phyloP scores from a whole-genome alignment of 2,329 filamentous ascomycete genomes.

The Gaeumannomyces sp. region DNA sequence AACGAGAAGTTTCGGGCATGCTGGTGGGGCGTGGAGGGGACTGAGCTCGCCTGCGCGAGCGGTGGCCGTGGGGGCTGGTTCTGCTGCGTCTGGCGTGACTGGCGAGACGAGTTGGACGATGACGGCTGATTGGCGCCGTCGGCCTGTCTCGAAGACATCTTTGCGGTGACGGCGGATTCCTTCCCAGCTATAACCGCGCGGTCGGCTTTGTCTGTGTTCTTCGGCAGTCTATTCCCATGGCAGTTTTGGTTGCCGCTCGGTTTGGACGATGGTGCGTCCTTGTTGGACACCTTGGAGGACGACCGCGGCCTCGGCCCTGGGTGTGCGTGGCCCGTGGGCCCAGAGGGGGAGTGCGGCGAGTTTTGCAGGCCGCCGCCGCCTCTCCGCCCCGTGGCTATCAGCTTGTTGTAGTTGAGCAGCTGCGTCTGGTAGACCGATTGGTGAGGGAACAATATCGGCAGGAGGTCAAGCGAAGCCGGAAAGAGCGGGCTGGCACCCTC shows the following conservation, averaged over 20 bases:
- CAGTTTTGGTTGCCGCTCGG: constrained; percentile 31
- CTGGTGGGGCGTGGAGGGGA: constrained; percentile 90
- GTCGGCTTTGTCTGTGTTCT: constrained; percentile 52
- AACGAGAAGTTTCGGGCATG: constrained; percentile 77
- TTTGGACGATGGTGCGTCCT: constrained; percentile 28
- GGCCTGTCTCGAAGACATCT: constrained; percentile 43
- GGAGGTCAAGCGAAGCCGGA: constrained; percentile 38
- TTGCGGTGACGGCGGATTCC: constrained; percentile 35
- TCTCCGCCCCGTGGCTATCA: constrained; percentile 51
- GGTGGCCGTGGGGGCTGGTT: constrained; percentile 22
- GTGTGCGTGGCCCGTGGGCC: constrained; percentile 46
- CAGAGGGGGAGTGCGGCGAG: constrained; percentile 46
- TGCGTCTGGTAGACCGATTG: constrained; percentile 56
- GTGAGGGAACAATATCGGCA: constrained; percentile 53
- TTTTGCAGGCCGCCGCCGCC: constrained; percentile 52
- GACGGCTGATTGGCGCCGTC: constrained; percentile 19
- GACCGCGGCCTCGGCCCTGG: constrained; percentile 51
- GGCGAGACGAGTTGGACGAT: constrained; percentile 1
- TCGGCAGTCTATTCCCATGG: constrained; percentile 59
- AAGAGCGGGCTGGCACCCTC: constrained; percentile 7
- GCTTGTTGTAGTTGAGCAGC: constrained; percentile 59
- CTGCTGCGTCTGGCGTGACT: constrained; percentile 4
- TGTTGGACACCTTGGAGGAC: constrained; percentile 53
- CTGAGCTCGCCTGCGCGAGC: constrained; percentile 68
- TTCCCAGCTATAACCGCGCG: constrained; percentile 56